Evolutionary conservation across 164 flowering plant species (phyloP).

Genomic region (Vitis riparia): DNA sequence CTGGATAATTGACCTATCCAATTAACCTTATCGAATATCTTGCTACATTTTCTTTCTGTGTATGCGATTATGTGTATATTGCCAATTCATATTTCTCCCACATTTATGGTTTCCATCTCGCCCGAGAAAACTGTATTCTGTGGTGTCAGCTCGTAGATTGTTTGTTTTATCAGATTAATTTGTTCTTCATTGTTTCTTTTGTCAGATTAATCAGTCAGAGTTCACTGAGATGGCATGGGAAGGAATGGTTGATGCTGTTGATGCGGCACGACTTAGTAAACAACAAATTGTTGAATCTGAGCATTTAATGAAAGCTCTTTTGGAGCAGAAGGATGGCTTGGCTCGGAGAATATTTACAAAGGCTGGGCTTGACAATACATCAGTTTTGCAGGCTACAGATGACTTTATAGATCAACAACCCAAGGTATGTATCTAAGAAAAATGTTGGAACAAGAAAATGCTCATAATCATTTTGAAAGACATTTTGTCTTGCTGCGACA

Average conservation of each 20-base stretch:
- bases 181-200: conserved; percentile 5
- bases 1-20: too few relatives aligned
- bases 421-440: conserved; percentile 41
- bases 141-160: neutral
- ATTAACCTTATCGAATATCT: too few relatives aligned
- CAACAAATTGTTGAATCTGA: conserved; percentile 93
- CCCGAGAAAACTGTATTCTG: too few relatives aligned
- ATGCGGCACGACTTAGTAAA: conserved; percentile 67
- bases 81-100: too few relatives aligned
- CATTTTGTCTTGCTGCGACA: conserved; percentile 19
- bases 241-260: conserved; percentile 79
- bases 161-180: neutral
- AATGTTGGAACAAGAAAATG: too few relatives aligned
- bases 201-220: conserved; percentile 53
- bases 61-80: too few relatives aligned
- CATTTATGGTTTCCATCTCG: too few relatives aligned
- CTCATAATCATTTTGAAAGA: too few relatives aligned
- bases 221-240: conserved; percentile 98
- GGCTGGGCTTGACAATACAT: conserved; percentile 83
- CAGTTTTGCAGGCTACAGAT: conserved; percentile 80
- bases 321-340: conserved; percentile 95
- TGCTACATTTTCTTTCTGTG: too few relatives aligned
- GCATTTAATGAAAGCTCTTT: conserved; percentile 90
- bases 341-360: conserved; percentile 89
- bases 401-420: conserved; percentile 81